Evolutionary conservation across 139 green algal species (phyloP).

Genomic region (Ostreobium quekettii): DNA sequence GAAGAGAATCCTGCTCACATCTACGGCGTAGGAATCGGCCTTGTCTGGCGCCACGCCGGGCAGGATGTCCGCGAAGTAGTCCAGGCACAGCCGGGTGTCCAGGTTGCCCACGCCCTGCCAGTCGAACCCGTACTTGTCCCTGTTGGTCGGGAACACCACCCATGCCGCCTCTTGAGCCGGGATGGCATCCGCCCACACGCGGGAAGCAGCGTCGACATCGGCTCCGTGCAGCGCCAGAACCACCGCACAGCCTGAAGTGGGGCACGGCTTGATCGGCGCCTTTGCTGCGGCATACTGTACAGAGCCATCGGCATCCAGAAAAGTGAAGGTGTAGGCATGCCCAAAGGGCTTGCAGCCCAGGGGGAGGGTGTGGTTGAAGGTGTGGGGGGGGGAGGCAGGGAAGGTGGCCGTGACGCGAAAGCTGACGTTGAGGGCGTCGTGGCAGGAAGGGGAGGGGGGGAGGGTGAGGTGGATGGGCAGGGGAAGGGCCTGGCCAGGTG

Average conservation of each 20-base stretch:
- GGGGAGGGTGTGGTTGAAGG: background rate
- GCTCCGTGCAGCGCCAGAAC: conserved; percentile 14
- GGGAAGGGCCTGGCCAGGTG: background rate
- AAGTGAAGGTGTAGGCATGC: background rate
- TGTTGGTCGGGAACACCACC: conserved; percentile 17
- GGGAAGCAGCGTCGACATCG: conserved; percentile 13
- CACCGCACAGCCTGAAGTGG: background rate
- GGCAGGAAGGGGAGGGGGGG: background rate
- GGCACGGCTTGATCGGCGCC: background rate
- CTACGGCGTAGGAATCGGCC: background rate
- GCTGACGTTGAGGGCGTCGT: background rate
- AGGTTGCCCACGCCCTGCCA: conserved; percentile 4
- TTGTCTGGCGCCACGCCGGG: background rate
- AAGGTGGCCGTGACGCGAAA: background rate
- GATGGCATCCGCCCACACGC: conserved; percentile 7
- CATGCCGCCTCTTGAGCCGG: conserved; percentile 4
- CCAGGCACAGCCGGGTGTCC: background rate
- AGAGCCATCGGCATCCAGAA: background rate
- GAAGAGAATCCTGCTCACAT: conserved; percentile 11
- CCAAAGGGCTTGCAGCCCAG: background rate
- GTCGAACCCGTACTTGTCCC: conserved; percentile 19
- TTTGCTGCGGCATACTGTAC: conserved; percentile 7
- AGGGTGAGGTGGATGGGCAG: background rate
- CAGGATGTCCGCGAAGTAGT: background rate
- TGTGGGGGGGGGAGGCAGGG: background rate